Conservation (phyloP, 164 flowering plant species). For the Protea cynaroides region DNA sequence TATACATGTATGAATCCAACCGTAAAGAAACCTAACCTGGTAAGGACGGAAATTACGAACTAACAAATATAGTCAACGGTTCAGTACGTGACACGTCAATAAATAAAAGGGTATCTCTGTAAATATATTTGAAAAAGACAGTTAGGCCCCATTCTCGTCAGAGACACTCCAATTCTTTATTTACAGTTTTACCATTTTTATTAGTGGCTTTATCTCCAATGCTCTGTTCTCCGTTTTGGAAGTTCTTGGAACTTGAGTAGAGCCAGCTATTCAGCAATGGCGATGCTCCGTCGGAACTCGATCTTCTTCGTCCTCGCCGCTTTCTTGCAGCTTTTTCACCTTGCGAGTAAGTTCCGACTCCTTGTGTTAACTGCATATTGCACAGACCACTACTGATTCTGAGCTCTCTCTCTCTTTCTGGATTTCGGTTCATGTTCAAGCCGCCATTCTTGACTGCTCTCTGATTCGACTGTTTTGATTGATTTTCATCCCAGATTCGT, state of each 20-base stretch:
- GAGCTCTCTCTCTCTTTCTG: too few relatives aligned
- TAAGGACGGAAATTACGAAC: too few relatives aligned
- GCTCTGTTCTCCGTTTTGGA: not conserved
- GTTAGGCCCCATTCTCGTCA: too few relatives aligned
- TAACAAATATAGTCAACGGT: too few relatives aligned
- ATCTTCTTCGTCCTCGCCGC: slow-evolving; percentile 2
- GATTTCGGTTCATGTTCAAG: not conserved
- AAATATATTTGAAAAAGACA: too few relatives aligned
- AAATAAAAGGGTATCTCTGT: too few relatives aligned
- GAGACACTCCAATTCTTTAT: not conserved
- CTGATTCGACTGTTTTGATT: too few relatives aligned
- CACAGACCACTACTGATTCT: not conserved
- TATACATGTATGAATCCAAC: too few relatives aligned
- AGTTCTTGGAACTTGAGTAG: not conserved
- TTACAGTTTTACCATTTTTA: not conserved
- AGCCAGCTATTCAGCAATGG: slow-evolving; percentile 13
- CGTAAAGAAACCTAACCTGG: too few relatives aligned
- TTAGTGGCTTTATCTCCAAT: not conserved
- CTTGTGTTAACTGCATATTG: not conserved
- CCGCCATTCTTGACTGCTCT: too few relatives aligned
- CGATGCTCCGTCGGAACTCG: slow-evolving; percentile 1
- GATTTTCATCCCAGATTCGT: not conserved
- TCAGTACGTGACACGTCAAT: too few relatives aligned
- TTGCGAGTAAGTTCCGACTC: slow-evolving; percentile 15
- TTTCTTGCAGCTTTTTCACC: slow-evolving; percentile 11